Percentiles rank a stretch among this genome's conserved stretches.
These are phyloP conservation scores for Kwoniella botswanensis DNA, from an alignment of 768 basidiomycete species.

Conservation along the genomic window DNA sequence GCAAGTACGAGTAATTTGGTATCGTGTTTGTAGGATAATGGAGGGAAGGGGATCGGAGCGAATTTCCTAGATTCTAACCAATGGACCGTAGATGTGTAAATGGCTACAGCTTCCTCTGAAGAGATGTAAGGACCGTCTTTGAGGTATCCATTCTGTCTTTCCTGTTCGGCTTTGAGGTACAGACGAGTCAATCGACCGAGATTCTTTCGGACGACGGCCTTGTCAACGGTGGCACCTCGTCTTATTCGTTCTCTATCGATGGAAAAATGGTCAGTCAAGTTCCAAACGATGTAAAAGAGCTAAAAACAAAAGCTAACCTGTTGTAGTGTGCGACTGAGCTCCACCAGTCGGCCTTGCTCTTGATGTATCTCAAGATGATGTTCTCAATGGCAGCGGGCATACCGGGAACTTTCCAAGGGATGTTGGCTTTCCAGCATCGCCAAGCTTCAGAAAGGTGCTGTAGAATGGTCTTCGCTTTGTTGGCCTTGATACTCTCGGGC, in stretches of 20 bases:
- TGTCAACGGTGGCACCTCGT: slow-evolving; percentile 67
- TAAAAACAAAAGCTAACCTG: slow-evolving; percentile 48
- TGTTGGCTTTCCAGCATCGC: slow-evolving; percentile 75
- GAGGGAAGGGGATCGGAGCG: slow-evolving; percentile 97
- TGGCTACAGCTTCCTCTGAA: slow-evolving; percentile 97
- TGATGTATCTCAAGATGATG: slow-evolving; percentile 97
- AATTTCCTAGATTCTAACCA: slow-evolving; percentile 99
- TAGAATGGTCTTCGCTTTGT: slow-evolving; percentile 99
- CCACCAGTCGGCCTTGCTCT: slow-evolving; percentile 99
- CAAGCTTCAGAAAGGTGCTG: slow-evolving; percentile 98
- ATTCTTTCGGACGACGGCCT: slow-evolving; percentile 99
- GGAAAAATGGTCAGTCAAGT: slow-evolving; percentile 60
- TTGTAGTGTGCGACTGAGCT: slow-evolving; percentile 98
- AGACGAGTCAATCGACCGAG: slow-evolving; percentile 95
- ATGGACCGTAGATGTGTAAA: slow-evolving; percentile 97
- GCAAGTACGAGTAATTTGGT: slow-evolving; percentile 96
- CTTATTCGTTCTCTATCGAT: slow-evolving; percentile 80
- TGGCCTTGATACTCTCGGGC: slow-evolving; percentile 91
- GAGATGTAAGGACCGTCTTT: slow-evolving; percentile 99
- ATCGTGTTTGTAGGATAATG: slow-evolving; percentile 98
- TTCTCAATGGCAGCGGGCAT: slow-evolving; percentile 98
- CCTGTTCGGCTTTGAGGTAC: slow-evolving; percentile 98
- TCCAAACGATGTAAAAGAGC: slow-evolving; percentile 64
- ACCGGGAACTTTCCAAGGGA: slow-evolving; percentile 99
- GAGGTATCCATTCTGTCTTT: slow-evolving; percentile 96